These are phyloP conservation scores for Penicillium sp. DNA, from an alignment of 2,329 filamentous ascomycete species.

Conservation along the genomic window DNA sequence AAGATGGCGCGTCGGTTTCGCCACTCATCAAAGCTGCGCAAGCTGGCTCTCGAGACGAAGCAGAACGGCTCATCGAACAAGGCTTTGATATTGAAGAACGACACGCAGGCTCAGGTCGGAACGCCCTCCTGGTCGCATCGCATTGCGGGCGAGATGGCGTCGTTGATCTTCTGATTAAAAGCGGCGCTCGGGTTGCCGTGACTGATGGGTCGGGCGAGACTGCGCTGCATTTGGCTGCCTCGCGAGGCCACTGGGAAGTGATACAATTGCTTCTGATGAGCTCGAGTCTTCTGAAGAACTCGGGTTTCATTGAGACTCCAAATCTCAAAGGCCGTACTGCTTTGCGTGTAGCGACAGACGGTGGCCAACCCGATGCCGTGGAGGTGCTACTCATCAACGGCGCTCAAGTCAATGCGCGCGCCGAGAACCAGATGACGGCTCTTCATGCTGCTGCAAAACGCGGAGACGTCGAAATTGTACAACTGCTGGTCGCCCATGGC, in stretches of 20 bases:
- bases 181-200: conserved; percentile 33
- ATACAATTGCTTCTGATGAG: conserved; percentile 34
- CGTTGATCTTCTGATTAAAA: conserved; percentile 35
- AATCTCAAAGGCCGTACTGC: conserved; percentile 38
- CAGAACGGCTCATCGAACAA: conserved; percentile 36
- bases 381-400: conserved; percentile 34
- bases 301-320: conserved; percentile 33
- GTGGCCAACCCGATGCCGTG: conserved; percentile 37
- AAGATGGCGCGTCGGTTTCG: conserved; percentile 34
- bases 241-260: conserved; percentile 33
- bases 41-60: conserved; percentile 35
- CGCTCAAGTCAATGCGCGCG: conserved; percentile 40
- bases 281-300: conserved; percentile 24
- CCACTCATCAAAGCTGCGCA: conserved; percentile 42
- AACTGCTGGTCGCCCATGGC: conserved; percentile 34
- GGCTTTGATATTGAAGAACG: conserved; percentile 35
- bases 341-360: conserved; percentile 39
- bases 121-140: conserved; percentile 42
- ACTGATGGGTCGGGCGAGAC: conserved; percentile 35
- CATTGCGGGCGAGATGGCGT: conserved; percentile 44
- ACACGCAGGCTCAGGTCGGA: conserved; percentile 37
- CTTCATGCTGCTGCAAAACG: conserved; percentile 38
- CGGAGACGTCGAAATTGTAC: conserved; percentile 37
- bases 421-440: conserved; percentile 36
- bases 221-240: conserved; percentile 37